Evolutionary conservation across 2,329 filamentous ascomycete genomes (phyloP).

Genomic region (Chaetomium sp.): DNA sequence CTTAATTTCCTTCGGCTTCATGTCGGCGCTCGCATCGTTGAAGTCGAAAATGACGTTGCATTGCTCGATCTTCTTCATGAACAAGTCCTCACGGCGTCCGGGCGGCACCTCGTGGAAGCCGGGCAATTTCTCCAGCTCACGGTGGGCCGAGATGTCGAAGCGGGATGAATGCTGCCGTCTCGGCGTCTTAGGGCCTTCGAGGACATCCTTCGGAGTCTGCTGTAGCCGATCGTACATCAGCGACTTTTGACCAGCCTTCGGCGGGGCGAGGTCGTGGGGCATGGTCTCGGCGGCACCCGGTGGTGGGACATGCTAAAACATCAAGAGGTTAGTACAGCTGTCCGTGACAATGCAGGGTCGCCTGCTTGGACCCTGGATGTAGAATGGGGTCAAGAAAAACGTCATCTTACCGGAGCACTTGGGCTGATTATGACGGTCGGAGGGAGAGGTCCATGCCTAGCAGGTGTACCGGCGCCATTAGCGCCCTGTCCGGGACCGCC

Average conservation of each 20-base stretch:
- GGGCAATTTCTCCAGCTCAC: slow-evolving; percentile 93
- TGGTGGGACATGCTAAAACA: slow-evolving; percentile 72
- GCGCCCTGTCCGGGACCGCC: slow-evolving; percentile 32
- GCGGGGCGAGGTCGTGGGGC: slow-evolving; percentile 92
- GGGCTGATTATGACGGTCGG: slow-evolving; percentile 93
- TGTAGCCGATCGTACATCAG: slow-evolving; percentile 83
- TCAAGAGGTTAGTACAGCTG: slow-evolving; percentile 16
- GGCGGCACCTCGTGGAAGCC: slow-evolving; percentile 97
- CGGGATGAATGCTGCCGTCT: slow-evolving; percentile 96
- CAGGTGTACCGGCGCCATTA: slow-evolving; percentile 55
- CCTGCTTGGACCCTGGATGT: neutral
- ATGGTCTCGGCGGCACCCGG: slow-evolving; percentile 94
- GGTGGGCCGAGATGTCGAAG: slow-evolving; percentile 94
- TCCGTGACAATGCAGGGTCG: too few species aligned
- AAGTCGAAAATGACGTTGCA: slow-evolving; percentile 99
- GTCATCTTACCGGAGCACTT: slow-evolving; percentile 71
- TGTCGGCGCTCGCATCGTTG: slow-evolving; percentile 94
- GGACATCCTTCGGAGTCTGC: slow-evolving; percentile 91
- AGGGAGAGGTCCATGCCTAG: slow-evolving; percentile 58
- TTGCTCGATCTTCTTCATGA: slow-evolving; percentile 99
- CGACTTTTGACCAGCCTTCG: slow-evolving; percentile 85
- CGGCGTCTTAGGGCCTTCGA: slow-evolving; percentile 88
- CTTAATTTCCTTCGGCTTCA: slow-evolving; percentile 99
- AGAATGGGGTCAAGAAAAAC: neutral
- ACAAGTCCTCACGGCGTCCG: slow-evolving; percentile 88